phyloP scores from a whole-genome alignment of 768 basidiomycete genomes.

The Chalciporus chontae region DNA sequence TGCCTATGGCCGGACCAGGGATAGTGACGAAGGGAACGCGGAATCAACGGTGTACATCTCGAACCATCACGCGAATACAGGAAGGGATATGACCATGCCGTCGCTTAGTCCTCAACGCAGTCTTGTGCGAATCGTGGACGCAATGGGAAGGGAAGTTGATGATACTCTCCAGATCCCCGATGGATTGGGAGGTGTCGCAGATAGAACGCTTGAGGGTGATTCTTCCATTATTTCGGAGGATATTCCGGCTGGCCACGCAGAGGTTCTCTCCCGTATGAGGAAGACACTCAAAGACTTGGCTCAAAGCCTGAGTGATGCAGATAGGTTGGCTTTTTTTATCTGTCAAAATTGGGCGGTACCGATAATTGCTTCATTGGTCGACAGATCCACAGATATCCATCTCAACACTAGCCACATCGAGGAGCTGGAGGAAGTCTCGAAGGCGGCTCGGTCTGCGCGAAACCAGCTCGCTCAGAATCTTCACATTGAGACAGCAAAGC shows the following conservation, averaged over 20 bases:
- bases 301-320: constrained; percentile 52
- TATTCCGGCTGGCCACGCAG: constrained; percentile 34
- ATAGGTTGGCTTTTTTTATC: constrained; percentile 40
- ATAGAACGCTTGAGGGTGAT: constrained; percentile 20
- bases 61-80: constrained; percentile 19
- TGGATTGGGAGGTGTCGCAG: constrained; percentile 12
- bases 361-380: neutral
- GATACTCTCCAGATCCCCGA: constrained; percentile 34
- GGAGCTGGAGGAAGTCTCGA: constrained; percentile 52
- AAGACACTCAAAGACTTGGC: constrained; percentile 55
- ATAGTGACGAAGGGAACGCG: constrained; percentile 10
- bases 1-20: constrained; percentile 58
- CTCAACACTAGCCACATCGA: constrained; percentile 44
- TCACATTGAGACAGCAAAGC: constrained; percentile 35
- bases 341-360: constrained; percentile 2
- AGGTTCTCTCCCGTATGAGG: constrained; percentile 56
- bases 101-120: constrained; percentile 31
- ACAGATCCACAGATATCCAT: constrained; percentile 38
- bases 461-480: constrained; percentile 42
- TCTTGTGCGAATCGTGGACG: constrained; percentile 60
- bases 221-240: constrained; percentile 22
- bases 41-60: neutral
- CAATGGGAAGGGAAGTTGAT: constrained; percentile 61
- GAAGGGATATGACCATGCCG: constrained; percentile 9
- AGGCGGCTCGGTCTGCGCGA: constrained; percentile 48